A percentile compares a stretch with the other conserved stretches of the same genome.
These are phyloP conservation scores for Aureobasidium sp. DNA, from an alignment of 2,329 filamentous ascomycete species.

Conservation along the genomic window DNA sequence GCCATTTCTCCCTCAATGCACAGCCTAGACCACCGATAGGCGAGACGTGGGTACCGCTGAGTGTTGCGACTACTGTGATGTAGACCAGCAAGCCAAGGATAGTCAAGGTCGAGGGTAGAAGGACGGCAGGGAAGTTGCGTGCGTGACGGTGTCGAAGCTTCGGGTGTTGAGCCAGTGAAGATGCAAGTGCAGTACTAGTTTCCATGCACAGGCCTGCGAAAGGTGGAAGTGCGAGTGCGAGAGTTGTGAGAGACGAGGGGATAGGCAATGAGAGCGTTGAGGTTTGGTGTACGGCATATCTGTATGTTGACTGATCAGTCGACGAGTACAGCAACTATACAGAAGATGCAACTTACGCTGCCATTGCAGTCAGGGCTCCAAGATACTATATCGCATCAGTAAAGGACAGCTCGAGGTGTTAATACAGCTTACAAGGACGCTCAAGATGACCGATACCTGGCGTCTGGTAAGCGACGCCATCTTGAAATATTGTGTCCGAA, in stretches of 20 bases:
- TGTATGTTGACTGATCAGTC: not conserved
- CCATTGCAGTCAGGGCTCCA: conserved; percentile 30
- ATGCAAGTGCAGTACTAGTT: conserved; percentile 25
- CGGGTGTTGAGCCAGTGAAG: conserved; percentile 18
- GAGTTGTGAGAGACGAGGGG: conserved; percentile 30
- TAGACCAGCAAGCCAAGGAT: conserved; percentile 32
- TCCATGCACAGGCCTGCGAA: conserved; percentile 35
- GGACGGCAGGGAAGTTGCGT: conserved; percentile 25
- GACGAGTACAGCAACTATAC: too few relatives aligned
- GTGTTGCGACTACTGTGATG: conserved; percentile 34
- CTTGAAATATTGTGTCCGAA: not conserved
- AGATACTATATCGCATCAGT: conserved; percentile 28
- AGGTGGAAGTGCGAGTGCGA: conserved; percentile 34
- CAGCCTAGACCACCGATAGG: conserved; percentile 39
- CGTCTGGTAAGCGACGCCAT: conserved; percentile 24
- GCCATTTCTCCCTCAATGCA: conserved; percentile 49
- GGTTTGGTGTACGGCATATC: conserved; percentile 24
- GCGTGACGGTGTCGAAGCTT: conserved; percentile 23
- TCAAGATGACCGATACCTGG: conserved; percentile 30
- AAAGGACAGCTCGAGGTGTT: not conserved
- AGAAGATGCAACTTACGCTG: conserved; percentile 22
- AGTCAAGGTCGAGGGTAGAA: conserved; percentile 22
- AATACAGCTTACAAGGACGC: conserved; percentile 25
- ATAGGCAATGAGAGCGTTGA: conserved; percentile 33
- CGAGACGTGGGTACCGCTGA: conserved; percentile 34